A percentile compares a stretch with the other conserved stretches of the same genome.
Conservation (phyloP, 208 protist genomes). For the Phytomonas serpens region DNA sequence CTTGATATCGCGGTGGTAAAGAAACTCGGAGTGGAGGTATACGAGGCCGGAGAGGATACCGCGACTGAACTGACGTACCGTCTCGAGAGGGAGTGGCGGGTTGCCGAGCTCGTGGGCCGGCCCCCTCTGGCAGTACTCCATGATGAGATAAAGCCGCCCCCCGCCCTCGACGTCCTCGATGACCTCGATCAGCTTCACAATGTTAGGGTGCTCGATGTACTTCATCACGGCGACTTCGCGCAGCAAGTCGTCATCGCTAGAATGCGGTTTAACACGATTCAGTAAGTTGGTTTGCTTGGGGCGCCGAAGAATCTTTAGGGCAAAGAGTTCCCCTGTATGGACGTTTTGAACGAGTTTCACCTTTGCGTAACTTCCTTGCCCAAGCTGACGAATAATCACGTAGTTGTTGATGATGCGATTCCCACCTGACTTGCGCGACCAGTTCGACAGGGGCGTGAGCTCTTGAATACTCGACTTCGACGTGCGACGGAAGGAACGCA, state of each 20-base stretch:
- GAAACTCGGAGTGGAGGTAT: conserved; percentile 68
- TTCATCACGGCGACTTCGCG: conserved; percentile 96
- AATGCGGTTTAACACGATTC: conserved; percentile 11
- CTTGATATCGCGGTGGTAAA: conserved; percentile 82
- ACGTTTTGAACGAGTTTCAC: conserved; percentile 86
- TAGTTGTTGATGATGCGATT: conserved; percentile 91
- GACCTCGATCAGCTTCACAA: conserved; percentile 92
- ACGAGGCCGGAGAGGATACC: conserved; percentile 60
- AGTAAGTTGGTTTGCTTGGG: conserved; percentile 17
- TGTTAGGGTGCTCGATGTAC: conserved; percentile 93
- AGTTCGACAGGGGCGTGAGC: conserved; percentile 14
- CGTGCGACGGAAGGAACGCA: conserved; percentile 32
- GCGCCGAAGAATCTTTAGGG: conserved; percentile 75
- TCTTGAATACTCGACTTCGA: conserved; percentile 17
- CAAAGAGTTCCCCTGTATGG: conserved; percentile 50
- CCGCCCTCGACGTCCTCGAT: conserved; percentile 88
- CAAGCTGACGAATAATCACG: conserved; percentile 67
- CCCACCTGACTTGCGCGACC: conserved; percentile 54
- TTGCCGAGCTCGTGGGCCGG: conserved; percentile 51
- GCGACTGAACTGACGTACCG: conserved; percentile 42
- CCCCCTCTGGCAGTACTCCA: conserved; percentile 89
- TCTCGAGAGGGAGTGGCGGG: conserved; percentile 37
- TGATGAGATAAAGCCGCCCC: conserved; percentile 90
- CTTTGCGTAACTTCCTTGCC: conserved; percentile 76
- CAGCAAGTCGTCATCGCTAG: conserved; percentile 63